Base-by-base conservation (phyloP, 805 yeast genomes). In the Wickerhamiella cacticola region DNA sequence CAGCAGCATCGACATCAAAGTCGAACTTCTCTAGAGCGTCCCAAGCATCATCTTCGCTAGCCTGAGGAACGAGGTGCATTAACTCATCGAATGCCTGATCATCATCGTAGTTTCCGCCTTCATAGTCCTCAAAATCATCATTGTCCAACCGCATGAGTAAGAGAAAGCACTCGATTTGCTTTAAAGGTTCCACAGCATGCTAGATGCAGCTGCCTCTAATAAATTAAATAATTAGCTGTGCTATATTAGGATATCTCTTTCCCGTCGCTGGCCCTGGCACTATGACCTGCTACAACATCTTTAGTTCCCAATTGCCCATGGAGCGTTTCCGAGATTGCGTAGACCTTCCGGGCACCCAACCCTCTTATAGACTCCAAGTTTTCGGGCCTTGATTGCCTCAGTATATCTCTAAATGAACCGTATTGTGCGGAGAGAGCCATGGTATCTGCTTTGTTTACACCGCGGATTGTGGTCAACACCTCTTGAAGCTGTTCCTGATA, bases 401-500 rank as follows among this genome's bases (percentile, higher is more conserved):
- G 53, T 9, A 63, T 65, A 18, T 56, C 53, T 13, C 55, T 45
- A 36, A 65, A 45, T 12, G 59, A 56, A 6, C 68, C 68, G 52
- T 55, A 68, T 28, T 55, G 57, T 8, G 58, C 44, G 3, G 63
- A 50, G 21, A 68, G 52, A 16, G 59, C 59, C 8, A 59, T 50
- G 2, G 62, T 67, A 50, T 68, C 70, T 35, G 61, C 59, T 52
- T 59, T 61, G 55, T 67, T 68, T 26, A 68, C 63, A 5, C 69
- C 61, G 7, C 66, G 63, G 10, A 67, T 53, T 15, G 59, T 47
- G 15, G 67, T 59, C 36, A 67, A 49, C 6, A 56, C 63, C 12
- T 62, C 65, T 8, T 49, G 54, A 28, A 68, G 52, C 46, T 63
- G 68, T 10, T 59, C 56, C n/a, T 52, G 56, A 52, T 65, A 66